Conservation (phyloP, 1,284 basidiomycete species). For the Sanguinoderma infundibulare region DNA sequence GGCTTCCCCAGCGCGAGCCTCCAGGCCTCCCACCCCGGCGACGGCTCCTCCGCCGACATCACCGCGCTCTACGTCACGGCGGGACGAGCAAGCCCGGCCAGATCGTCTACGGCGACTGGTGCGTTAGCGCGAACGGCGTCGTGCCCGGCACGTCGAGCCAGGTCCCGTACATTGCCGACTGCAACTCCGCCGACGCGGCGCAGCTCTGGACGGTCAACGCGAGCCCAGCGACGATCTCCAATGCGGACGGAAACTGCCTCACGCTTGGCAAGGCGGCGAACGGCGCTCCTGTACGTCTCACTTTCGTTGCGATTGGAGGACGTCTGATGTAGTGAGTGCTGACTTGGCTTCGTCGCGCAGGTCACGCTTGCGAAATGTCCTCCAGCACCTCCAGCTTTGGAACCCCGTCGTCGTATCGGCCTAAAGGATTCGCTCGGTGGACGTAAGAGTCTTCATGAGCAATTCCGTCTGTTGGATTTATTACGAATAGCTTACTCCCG, state of each 20-base stretch:
- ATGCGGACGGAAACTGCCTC: conserved; percentile 23
- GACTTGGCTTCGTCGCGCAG: neutral
- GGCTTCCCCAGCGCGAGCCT: neutral
- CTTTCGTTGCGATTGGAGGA: neutral
- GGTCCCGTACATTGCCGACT: conserved; percentile 15
- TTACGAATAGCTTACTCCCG: too few relatives aligned
- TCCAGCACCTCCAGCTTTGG: neutral
- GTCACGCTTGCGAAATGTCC: neutral
- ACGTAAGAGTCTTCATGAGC: too few relatives aligned
- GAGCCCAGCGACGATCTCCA: conserved; percentile 17
- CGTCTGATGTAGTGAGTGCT: neutral
- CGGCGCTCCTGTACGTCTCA: conserved; percentile 16
- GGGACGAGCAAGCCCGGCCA: conserved; percentile 15
- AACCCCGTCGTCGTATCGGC: neutral
- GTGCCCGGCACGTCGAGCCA: conserved; percentile 11
- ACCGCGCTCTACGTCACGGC: conserved; percentile 11
- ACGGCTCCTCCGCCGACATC: conserved; percentile 15
- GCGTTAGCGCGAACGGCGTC: conserved; percentile 19
- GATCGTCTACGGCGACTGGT: conserved; percentile 15
- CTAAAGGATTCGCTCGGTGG: too few relatives aligned
- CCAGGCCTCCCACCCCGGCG: conserved; percentile 8
- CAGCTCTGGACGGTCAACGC: conserved; percentile 9
- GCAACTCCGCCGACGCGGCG: conserved; percentile 6
- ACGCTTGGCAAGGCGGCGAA: conserved; percentile 16
- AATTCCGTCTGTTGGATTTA: too few relatives aligned